Conservation (phyloP, 768 basidiomycete species). For the Lanmaoa rubissima region DNA sequence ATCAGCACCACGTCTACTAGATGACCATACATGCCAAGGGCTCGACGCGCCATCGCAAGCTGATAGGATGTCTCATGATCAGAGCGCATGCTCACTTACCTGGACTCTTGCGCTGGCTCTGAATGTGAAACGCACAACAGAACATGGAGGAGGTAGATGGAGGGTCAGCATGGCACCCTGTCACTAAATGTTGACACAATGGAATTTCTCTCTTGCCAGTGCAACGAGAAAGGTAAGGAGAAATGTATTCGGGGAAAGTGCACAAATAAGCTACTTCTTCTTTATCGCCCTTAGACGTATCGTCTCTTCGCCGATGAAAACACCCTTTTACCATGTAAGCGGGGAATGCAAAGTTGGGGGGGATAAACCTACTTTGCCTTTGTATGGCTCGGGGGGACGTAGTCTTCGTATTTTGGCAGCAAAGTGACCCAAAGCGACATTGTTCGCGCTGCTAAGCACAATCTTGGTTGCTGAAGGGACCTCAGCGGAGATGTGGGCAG, state of each 20-base stretch:
- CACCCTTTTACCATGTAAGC: slow-evolving; percentile 55
- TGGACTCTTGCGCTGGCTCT: background rate
- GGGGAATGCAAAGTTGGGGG: background rate
- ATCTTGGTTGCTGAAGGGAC: slow-evolving; percentile 86
- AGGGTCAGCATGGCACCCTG: background rate
- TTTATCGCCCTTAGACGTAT: slow-evolving; percentile 90
- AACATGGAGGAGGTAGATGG: too few relatives aligned
- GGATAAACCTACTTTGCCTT: slow-evolving; percentile 78
- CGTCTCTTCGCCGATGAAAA: slow-evolving; percentile 91
- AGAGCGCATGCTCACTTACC: background rate
- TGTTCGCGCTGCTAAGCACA: slow-evolving; percentile 77
- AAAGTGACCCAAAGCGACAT: slow-evolving; percentile 83
- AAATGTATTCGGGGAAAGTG: slow-evolving; percentile 6
- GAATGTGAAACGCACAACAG: background rate
- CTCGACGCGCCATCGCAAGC: background rate
- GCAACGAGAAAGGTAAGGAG: background rate
- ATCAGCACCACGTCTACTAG: background rate
- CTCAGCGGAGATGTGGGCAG: slow-evolving; percentile 74
- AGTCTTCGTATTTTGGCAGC: slow-evolving; percentile 81
- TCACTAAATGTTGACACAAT: background rate
- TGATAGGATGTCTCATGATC: background rate
- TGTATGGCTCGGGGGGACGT: slow-evolving; percentile 94
- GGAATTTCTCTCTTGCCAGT: background rate
- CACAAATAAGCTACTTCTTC: slow-evolving; percentile 72
- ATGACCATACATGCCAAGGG: background rate